Base-by-base conservation (phyloP, 2,329 filamentous ascomycete genomes). In the Didymella arachidicola region DNA sequence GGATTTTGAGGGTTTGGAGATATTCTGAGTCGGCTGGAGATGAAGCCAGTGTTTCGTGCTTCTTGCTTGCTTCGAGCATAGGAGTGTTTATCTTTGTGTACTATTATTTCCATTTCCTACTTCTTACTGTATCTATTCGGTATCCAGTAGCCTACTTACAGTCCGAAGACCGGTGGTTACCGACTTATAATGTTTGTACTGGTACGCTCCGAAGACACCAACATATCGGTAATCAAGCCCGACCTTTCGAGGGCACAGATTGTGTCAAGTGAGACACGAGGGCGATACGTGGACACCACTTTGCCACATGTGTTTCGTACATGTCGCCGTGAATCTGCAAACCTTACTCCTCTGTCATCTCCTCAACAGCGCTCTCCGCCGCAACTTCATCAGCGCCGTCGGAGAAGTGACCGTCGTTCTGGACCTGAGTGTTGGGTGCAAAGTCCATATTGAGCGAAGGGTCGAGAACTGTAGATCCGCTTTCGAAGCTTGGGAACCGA, bases 1-100 rank as follows among this genome's bases (percentile, higher is more conserved):
- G 3, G 74, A 78, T 54, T 79, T 79, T 66, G 77, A 79, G 49
- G 77, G 72, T 1, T 62, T 79, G 66, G 76, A 79, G 63, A 79
- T 79, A 22, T 78, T 72, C 42, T 77, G 46, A 63, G 10, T 10
- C 1, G 25, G 36, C 36, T 39, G 8, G n/a, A 39, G 36, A 4
- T 11, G 18, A 19, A 19, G 36, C 36, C n/a, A 36, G 10, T 36
- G 3, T 36, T 36, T 12, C 2, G 5, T 11, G 36, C 7, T 39
- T 19, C n/a, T 10, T 10, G 1, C n/a, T 39, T 39, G n/a, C n/a
- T 18, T 19, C 7, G 18, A 39, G 36, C 14, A 6, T 6, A 36
- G 14, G 3, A 36, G 32, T 5, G 34, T 10, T 36, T 18, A 18
- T 19, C n/a, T 46, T 46, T 30, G 26, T 41, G n/a, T n/a, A 41